Evolutionary conservation across 2,329 filamentous ascomycete species (phyloP).

Genomic region (Colletotrichum melonis): DNA sequence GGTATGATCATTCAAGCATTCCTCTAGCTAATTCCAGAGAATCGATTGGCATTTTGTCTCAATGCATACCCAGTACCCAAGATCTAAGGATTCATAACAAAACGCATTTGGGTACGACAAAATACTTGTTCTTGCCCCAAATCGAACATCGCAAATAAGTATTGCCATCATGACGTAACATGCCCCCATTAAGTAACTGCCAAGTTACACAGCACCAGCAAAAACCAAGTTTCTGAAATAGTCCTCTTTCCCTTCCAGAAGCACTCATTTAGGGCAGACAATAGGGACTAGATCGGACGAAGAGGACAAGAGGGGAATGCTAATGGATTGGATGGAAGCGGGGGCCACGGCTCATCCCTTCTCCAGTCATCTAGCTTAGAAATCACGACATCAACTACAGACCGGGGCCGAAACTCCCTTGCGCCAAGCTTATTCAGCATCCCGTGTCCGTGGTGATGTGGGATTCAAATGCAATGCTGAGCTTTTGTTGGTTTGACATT

Average conservation of each 20-base stretch:
- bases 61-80: too few species aligned
- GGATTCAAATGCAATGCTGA: neutral
- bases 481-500: neutral
- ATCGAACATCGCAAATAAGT: neutral
- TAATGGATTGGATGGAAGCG: too few species aligned
- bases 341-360: too few species aligned
- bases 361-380: slow-evolving; percentile 17
- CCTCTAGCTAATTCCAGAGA: too few species aligned
- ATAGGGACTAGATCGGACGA: neutral
- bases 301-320: neutral
- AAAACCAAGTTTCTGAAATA: neutral
- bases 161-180: neutral
- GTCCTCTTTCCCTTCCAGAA: neutral
- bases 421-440: slow-evolving; percentile 19
- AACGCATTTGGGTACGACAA: too few species aligned
- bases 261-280: neutral
- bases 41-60: too few species aligned
- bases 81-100: too few species aligned
- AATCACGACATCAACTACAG: slow-evolving; percentile 15
- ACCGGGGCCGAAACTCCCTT: slow-evolving; percentile 13
- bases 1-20: too few species aligned
- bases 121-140: neutral
- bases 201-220: neutral
- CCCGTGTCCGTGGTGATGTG: neutral
- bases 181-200: too few species aligned